A percentile compares a stretch with the other conserved stretches of the same genome.
Conservation (phyloP, 1,284 basidiomycete species). For the Entoloma clypeatum region DNA sequence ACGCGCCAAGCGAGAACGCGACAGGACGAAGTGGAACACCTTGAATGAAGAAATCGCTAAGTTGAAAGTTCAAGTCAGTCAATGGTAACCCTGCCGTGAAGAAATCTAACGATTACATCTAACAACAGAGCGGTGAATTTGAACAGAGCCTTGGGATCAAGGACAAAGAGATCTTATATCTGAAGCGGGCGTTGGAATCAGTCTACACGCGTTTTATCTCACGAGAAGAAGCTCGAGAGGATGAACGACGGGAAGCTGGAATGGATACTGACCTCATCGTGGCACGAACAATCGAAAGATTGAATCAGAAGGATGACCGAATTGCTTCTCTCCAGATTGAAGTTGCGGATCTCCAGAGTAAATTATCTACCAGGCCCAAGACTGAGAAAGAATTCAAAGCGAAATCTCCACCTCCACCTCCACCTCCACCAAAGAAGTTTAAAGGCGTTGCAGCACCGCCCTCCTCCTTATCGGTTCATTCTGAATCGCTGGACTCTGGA, state of each 20-base stretch:
- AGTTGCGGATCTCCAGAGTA: conserved; percentile 49
- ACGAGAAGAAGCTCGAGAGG: conserved; percentile 44
- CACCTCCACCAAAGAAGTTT: conserved; percentile 45
- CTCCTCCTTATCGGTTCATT: conserved; percentile 18
- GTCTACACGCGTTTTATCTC: conserved; percentile 75
- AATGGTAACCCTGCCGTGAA: conserved; percentile 5
- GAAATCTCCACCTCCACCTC: conserved; percentile 62
- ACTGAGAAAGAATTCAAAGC: conserved; percentile 72
- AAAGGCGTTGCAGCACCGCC: conserved; percentile 18
- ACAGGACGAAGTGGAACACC: conserved; percentile 68
- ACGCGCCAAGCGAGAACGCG: conserved; percentile 72
- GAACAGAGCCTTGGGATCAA: conserved; percentile 49
- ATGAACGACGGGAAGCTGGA: conserved; percentile 43
- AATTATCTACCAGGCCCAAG: conserved; percentile 50
- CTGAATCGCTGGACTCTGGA: too few relatives aligned
- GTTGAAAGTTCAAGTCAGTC: conserved; percentile 60
- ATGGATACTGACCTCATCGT: conserved; percentile 73
- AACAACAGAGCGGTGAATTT: conserved; percentile 49
- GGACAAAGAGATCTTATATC: conserved; percentile 71
- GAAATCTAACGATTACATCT: conserved; percentile 4
- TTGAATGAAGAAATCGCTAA: conserved; percentile 76
- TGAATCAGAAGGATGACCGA: conserved; percentile 70
- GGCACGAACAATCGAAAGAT: conserved; percentile 62
- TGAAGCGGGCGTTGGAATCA: conserved; percentile 82
- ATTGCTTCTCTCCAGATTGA: conserved; percentile 52